Conservation (phyloP, 108 stramenopile species). For the Hondaea fermentalgiana region DNA sequence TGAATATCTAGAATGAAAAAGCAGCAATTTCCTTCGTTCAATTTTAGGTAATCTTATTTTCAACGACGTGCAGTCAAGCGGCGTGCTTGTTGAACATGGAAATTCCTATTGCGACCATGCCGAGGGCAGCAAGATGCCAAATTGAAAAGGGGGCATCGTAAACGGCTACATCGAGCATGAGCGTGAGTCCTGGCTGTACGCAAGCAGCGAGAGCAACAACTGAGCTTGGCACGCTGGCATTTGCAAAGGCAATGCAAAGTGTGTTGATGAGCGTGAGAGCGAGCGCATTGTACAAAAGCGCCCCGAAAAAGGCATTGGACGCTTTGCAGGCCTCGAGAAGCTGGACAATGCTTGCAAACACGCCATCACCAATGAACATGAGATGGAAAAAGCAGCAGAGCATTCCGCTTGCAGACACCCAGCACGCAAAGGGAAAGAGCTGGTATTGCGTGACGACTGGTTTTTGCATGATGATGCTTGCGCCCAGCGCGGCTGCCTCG, state of each 20-base stretch:
- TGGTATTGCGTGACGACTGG: not conserved
- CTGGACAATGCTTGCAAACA: not conserved
- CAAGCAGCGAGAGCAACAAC: conserved; percentile 1
- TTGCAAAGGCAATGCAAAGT: conserved; percentile 1
- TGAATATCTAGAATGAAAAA: too few species aligned
- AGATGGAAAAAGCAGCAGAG: not conserved
- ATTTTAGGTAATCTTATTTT: too few species aligned
- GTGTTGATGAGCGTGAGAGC: not conserved
- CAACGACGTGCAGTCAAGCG: not conserved
- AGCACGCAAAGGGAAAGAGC: conserved; percentile 3
- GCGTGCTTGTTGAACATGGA: conserved; percentile 15
- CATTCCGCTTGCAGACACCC: not conserved
- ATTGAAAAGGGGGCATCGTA: not conserved
- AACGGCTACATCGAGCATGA: not conserved
- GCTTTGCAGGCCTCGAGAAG: not conserved
- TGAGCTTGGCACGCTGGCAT: not conserved
- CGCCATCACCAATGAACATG: not conserved
- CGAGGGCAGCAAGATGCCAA: not conserved
- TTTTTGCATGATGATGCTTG: not conserved
- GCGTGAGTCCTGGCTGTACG: not conserved
- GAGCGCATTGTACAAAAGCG: not conserved
- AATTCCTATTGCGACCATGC: not conserved
- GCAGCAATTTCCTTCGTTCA: too few species aligned
- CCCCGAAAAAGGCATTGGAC: not conserved
- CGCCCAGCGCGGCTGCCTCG: not conserved